These are phyloP conservation scores for Dactylellina parvicollis DNA, from an alignment of 2,329 filamentous ascomycete species.

Conservation along the genomic window DNA sequence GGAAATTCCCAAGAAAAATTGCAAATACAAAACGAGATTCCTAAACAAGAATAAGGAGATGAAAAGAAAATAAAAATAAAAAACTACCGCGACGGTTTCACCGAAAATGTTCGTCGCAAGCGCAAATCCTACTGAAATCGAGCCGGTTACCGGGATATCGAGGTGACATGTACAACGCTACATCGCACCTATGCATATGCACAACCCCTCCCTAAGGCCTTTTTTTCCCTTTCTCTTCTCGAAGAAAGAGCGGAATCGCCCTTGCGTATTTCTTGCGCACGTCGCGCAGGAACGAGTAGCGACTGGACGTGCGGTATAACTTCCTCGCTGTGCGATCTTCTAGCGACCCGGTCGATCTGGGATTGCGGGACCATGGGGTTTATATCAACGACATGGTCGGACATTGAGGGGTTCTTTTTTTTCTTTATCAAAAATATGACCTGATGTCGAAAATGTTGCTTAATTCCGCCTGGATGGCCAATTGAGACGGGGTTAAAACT, in stretches of 20 bases:
- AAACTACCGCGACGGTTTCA: constrained; percentile 7
- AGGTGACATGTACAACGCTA: constrained; percentile 29
- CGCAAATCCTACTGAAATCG: background rate
- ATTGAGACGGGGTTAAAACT: background rate
- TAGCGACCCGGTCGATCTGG: background rate
- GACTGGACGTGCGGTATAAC: background rate
- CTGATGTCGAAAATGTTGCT: background rate
- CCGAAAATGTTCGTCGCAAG: background rate
- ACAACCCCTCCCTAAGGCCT: constrained; percentile 21
- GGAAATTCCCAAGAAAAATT: background rate
- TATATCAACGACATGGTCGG: background rate
- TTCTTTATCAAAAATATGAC: background rate
- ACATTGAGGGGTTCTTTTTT: background rate
- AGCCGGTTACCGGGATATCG: constrained; percentile 46
- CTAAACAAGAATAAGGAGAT: background rate
- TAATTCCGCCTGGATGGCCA: background rate
- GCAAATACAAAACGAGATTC: background rate
- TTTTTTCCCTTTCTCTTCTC: constrained; percentile 5
- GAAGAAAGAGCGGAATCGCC: constrained; percentile 10
- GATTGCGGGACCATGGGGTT: background rate
- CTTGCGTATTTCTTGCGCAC: constrained; percentile 4
- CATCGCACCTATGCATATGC: constrained; percentile 45
- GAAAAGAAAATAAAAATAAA: constrained; percentile 1
- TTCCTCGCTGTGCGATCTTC: constrained; percentile 1
- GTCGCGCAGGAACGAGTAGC: constrained; percentile 5